These are phyloP conservation scores for Cladosporium sp. DNA, from an alignment of 2,329 filamentous ascomycete species.

Conservation along the genomic window DNA sequence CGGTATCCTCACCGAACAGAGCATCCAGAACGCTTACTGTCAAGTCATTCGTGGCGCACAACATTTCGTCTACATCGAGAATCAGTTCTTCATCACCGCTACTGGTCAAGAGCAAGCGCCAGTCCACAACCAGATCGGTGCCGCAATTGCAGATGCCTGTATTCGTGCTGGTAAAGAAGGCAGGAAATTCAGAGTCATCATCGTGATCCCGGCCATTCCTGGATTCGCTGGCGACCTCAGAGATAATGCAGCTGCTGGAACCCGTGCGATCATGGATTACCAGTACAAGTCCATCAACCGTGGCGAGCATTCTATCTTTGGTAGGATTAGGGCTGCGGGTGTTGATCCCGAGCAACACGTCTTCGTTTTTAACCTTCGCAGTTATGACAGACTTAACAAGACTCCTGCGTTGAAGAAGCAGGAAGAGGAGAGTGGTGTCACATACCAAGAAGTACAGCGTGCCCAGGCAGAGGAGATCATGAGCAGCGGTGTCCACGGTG, in stretches of 20 bases:
- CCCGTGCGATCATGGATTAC: conserved; percentile 95
- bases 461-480: conserved; percentile 89
- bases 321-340: conserved; percentile 69
- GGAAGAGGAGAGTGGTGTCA: conserved; percentile 78
- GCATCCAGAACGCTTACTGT: conserved; percentile 82
- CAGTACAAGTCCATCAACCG: conserved; percentile 96
- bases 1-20: conserved; percentile 80
- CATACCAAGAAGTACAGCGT: conserved; percentile 81
- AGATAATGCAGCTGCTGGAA: conserved; percentile 79
- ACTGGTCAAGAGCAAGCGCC: conserved; percentile 85
- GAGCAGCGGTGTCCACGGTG: conserved; percentile 68
- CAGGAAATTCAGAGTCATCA: conserved; percentile 86
- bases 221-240: conserved; percentile 91
- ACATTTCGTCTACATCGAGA: conserved; percentile 96
- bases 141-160: conserved; percentile 86
- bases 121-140: conserved; percentile 83
- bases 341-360: conserved; percentile 79
- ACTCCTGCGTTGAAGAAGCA: conserved; percentile 71
- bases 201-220: conserved; percentile 86
- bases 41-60: conserved; percentile 84
- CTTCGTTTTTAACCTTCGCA: conserved; percentile 90
- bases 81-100: conserved; percentile 97
- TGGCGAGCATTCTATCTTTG: conserved; percentile 88
- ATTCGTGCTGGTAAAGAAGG: conserved; percentile 77
- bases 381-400: conserved; percentile 88